These are phyloP conservation scores for Gossypium schwendimanii DNA, from an alignment of 441 rosid species.

Conservation along the genomic window DNA sequence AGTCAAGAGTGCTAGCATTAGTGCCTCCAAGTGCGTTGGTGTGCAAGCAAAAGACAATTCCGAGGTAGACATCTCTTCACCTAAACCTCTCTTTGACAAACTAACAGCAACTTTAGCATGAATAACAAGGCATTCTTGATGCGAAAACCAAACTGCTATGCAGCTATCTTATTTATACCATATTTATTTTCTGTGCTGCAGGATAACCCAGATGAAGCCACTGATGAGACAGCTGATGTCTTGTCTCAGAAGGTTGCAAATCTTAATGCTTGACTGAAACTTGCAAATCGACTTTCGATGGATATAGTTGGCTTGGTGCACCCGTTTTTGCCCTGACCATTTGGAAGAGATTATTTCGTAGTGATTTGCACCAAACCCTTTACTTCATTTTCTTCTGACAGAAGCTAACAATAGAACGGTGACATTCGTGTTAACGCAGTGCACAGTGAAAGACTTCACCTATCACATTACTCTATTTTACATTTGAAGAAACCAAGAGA, in stretches of 20 bases:
- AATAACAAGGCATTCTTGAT: background rate
- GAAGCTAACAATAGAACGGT: conserved; percentile 22
- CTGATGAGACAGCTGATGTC: conserved; percentile 38
- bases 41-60: conserved; percentile 35
- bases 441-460: conserved; percentile 4
- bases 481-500: background rate
- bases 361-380: conserved; percentile 16
- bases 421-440: background rate
- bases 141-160: background rate
- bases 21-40: conserved; percentile 85
- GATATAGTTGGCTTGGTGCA: conserved; percentile 12
- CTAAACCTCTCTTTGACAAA: background rate
- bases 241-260: conserved; percentile 51
- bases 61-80: conserved; percentile 40
- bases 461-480: conserved; percentile 3
- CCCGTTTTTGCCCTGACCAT: conserved; percentile 7
- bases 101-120: background rate
- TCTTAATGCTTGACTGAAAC: conserved; percentile 35
- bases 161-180: background rate
- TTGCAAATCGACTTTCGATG: conserved; percentile 2
- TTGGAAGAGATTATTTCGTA: conserved; percentile 6
- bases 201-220: conserved; percentile 46
- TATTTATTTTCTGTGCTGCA: conserved; percentile 18
- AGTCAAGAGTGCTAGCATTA: conserved; percentile 92
- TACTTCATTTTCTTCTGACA: background rate